phyloP scores from a whole-genome alignment of 306 rosid genomes.

The Gleditsia sinensis region DNA sequence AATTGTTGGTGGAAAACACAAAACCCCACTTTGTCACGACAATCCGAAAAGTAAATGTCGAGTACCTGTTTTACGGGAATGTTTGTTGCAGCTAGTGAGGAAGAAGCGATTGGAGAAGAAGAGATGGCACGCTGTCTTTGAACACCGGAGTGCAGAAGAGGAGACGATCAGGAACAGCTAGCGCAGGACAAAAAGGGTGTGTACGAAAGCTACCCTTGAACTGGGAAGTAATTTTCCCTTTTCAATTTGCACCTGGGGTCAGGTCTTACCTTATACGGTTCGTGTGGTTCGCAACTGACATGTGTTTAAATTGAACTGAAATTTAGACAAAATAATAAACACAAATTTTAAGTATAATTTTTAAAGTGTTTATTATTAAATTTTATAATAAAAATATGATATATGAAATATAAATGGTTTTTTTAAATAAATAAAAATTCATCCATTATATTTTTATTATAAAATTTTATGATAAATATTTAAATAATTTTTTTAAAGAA shows the following conservation, averaged over 20 bases:
- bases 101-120: conserved; percentile 21
- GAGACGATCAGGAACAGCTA: conserved; percentile 28
- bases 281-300: neutral
- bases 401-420: too few species aligned
- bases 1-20: neutral
- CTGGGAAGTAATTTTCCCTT: conserved; percentile 2
- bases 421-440: too few species aligned
- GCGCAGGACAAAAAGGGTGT: conserved; percentile 6
- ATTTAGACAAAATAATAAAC: neutral
- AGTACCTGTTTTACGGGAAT: conserved; percentile 23
- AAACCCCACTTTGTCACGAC: neutral
- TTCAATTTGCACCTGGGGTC: neutral
- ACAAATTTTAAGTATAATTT: too few species aligned
- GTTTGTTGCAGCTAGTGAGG: neutral
- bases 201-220: conserved; percentile 25
- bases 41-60: conserved; percentile 19
- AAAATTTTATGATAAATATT: too few species aligned
- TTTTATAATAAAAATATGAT: too few species aligned
- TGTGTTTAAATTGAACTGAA: neutral
- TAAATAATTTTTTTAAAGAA: too few species aligned
- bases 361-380: too few species aligned
- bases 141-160: neutral
- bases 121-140: conserved; percentile 23
- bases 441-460: too few species aligned
- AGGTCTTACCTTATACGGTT: conserved; percentile 1